Evolutionary conservation across 2,329 filamentous ascomycete species (phyloP).

Genomic region (Fusarium sp.): DNA sequence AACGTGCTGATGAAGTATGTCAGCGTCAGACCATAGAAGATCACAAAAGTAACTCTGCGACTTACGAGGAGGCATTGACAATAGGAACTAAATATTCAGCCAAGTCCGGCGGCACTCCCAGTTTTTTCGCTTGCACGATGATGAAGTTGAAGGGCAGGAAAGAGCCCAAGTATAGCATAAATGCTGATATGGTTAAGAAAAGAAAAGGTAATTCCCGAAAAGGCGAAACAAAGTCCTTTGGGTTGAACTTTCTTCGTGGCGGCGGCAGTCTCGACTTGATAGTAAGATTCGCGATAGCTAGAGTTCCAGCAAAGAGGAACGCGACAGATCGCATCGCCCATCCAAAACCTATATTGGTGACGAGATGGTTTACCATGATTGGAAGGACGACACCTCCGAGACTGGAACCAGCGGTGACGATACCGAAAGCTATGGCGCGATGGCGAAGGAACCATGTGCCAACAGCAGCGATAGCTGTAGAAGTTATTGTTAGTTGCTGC

Average conservation of each 20-base stretch:
- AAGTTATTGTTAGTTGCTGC: background rate
- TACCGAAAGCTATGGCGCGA: constrained; percentile 53
- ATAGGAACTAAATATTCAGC: constrained; percentile 55
- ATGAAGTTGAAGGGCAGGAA: constrained; percentile 56
- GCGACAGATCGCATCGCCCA: constrained; percentile 57
- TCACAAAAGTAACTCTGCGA: accelerated
- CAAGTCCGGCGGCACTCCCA: constrained; percentile 48
- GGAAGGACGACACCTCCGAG: constrained; percentile 57
- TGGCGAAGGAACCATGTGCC: constrained; percentile 52
- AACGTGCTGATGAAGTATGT: constrained; percentile 45
- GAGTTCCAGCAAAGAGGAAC: constrained; percentile 54
- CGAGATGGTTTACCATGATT: constrained; percentile 56
- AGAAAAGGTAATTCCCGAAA: constrained; percentile 22
- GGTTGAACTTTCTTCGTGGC: background rate
- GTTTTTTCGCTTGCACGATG: constrained; percentile 48
- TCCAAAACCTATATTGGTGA: constrained; percentile 51
- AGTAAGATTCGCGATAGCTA: constrained; percentile 51
- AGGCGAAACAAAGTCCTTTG: constrained; percentile 1
- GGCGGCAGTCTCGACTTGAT: constrained; percentile 47
- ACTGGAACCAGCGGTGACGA: constrained; percentile 53
- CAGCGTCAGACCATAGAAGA: accelerated
- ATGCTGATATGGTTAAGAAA: constrained; percentile 42
- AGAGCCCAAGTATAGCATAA: constrained; percentile 51
- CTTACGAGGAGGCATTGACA: constrained; percentile 52
- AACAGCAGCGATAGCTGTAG: background rate